Conservation (phyloP, 208 protist species). For the Leishmania gerbilli region DNA sequence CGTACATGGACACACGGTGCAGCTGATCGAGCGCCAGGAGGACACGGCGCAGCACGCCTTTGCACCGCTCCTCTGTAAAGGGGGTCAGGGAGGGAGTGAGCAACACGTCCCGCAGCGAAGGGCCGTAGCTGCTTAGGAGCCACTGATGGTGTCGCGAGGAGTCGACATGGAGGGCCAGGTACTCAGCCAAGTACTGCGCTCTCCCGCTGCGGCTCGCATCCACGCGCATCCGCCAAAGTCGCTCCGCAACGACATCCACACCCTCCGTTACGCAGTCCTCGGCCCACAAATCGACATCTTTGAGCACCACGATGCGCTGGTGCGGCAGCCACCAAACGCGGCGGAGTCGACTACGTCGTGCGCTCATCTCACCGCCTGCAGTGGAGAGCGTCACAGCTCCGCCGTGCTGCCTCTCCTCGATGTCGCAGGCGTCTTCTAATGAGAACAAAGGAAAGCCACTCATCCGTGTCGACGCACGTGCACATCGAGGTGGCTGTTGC, state of each 20-base stretch:
- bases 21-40: constrained; percentile 54
- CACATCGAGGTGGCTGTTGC: neutral
- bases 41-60: constrained; percentile 30
- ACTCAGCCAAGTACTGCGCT: constrained; percentile 35
- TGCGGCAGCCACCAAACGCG: constrained; percentile 30
- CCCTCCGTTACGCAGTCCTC: constrained; percentile 34
- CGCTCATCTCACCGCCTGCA: neutral
- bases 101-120: constrained; percentile 34
- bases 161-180: constrained; percentile 42
- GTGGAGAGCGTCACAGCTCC: neutral
- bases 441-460: constrained; percentile 23
- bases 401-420: constrained; percentile 12
- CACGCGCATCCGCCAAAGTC: constrained; percentile 11
- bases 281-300: constrained; percentile 44
- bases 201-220: neutral
- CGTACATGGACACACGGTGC: constrained; percentile 35
- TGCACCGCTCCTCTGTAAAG: constrained; percentile 8
- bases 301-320: constrained; percentile 38
- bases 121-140: constrained; percentile 38
- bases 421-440: constrained; percentile 19
- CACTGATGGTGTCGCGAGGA: constrained; percentile 35
- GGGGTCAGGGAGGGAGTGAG: neutral
- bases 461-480: constrained; percentile 6
- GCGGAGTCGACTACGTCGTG: constrained; percentile 40
- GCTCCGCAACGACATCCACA: constrained; percentile 13